Conservation (phyloP, 495 filamentous ascomycete species). For the Tetracladium setigerum region DNA sequence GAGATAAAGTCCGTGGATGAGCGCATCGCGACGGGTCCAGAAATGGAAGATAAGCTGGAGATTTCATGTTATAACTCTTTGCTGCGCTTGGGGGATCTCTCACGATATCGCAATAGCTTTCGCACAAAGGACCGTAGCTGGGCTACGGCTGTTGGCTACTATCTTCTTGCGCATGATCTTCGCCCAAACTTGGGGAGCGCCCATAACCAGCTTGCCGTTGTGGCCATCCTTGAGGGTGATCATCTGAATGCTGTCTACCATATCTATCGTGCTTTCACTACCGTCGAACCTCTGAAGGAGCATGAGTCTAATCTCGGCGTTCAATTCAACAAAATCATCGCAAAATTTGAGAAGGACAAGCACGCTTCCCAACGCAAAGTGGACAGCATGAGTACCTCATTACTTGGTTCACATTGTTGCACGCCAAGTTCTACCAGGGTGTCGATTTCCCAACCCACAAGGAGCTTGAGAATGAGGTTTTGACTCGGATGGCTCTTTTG, state of each 20-base stretch:
- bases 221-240: constrained; percentile 65
- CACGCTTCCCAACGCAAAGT: constrained; percentile 1
- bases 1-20: constrained; percentile 30
- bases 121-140: constrained; percentile 62
- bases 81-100: constrained; percentile 83
- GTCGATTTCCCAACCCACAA: constrained; percentile 60
- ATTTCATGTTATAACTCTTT: constrained; percentile 76
- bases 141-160: constrained; percentile 76
- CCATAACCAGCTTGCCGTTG: constrained; percentile 84
- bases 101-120: constrained; percentile 78
- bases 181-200: constrained; percentile 71
- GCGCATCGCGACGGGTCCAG: constrained; percentile 33
- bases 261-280: constrained; percentile 73
- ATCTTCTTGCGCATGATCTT: constrained; percentile 70
- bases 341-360: constrained; percentile 46
- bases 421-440: constrained; percentile 75
- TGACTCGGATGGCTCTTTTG: constrained; percentile 65
- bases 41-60: constrained; percentile 50
- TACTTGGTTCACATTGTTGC: constrained; percentile 81
- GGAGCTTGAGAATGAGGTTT: constrained; percentile 79
- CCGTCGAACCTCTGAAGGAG: constrained; percentile 61
- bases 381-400: constrained; percentile 41
- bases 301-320: constrained; percentile 69
- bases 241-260: constrained; percentile 82
- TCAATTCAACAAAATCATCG: constrained; percentile 67